Base-by-base conservation (phyloP, 345 rosid species). In the Hibiscus mutabilis region DNA sequence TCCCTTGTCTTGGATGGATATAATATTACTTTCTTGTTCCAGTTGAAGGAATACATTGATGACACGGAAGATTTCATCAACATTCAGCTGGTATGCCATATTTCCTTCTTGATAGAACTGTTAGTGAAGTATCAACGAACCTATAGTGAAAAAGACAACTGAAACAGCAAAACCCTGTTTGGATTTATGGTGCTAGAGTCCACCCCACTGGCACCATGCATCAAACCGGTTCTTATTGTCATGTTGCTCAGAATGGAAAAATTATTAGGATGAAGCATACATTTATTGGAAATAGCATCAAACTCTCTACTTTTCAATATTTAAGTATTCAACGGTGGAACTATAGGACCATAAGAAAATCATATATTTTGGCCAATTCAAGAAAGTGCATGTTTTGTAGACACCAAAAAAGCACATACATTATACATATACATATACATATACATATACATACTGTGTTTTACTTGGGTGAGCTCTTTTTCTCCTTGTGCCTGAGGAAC, bases 41-140 rank as follows among this genome's bases (percentile, higher is more conserved):
- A 95, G 98, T 80, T 95, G 80, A 95, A 95, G 87, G 99, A 95
- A 80, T 95, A 90, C 82, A 95, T 95, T 61, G 98, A 92, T 71
- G 97, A 90, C 74, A 95, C 97, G 6, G 99, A 92, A 80, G 99
- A 92, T 81, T 92, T 95, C 83, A 90, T 95, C 62, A 95, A 92
- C 83, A 95, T 95, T 80, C 98, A 95, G 87, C 83, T 92, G 92
- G 95, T 86, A 84, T 33, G 69, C 59, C 15, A 51, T 33, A 19
- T 61, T 60, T 63, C 63, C 68, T 57, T 15, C 22, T 64, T 56
- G 58, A 49, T 37, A 60, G 24, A 47, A 59, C 18, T 60, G 24
- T 65, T 65, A 6, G 21, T 18, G 52, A 47, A 31, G 4, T 62
- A 49, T 13, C 27, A 47, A 60, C 12, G 3, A 59, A 14, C 21